Conservation (phyloP, 768 basidiomycete genomes). For the Agrocybe pediades region DNA sequence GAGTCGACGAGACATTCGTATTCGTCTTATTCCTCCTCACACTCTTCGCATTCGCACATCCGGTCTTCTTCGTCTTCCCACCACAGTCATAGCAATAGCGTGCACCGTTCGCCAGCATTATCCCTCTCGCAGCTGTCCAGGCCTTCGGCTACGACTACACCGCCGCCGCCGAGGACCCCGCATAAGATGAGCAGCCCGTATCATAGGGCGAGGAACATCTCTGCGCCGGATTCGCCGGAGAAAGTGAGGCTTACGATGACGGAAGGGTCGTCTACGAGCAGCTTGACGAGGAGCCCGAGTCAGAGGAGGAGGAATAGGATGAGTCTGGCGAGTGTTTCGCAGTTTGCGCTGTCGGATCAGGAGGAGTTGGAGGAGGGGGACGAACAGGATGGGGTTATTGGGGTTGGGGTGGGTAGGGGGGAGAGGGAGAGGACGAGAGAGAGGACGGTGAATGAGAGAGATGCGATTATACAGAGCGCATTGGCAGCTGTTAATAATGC, state of each 20-base stretch:
- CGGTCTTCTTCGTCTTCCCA: slow-evolving; percentile 20
- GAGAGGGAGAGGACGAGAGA: slow-evolving; percentile 21
- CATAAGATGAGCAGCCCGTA: slow-evolving; percentile 18
- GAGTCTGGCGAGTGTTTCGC: slow-evolving; percentile 27
- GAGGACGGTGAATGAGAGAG: slow-evolving; percentile 21
- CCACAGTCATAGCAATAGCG: slow-evolving; percentile 6
- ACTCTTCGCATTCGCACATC: slow-evolving; percentile 4
- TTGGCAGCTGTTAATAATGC: slow-evolving; percentile 64
- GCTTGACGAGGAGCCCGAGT: slow-evolving; percentile 28
- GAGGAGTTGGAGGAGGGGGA: slow-evolving; percentile 27
- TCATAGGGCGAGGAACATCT: slow-evolving; percentile 25
- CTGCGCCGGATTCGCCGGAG: slow-evolving; percentile 34
- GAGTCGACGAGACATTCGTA: slow-evolving; percentile 46
- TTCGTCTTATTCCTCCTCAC: slow-evolving; percentile 25
- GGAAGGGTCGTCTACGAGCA: slow-evolving; percentile 16
- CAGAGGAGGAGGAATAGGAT: slow-evolving; percentile 27
- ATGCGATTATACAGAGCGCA: slow-evolving; percentile 54
- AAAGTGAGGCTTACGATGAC: slow-evolving; percentile 26
- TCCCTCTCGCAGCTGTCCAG: background rate
- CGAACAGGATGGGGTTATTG: slow-evolving; percentile 2
- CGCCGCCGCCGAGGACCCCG: slow-evolving; percentile 12
- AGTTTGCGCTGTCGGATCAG: slow-evolving; percentile 23
- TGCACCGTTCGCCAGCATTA: background rate
- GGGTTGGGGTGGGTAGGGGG: slow-evolving; percentile 28
- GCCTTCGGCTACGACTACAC: slow-evolving; percentile 18